Percentiles rank a stretch among this genome's conserved stretches.
Evolutionary conservation across 257 asterid genomes (phyloP).

Genomic region (Solanum piurae): DNA sequence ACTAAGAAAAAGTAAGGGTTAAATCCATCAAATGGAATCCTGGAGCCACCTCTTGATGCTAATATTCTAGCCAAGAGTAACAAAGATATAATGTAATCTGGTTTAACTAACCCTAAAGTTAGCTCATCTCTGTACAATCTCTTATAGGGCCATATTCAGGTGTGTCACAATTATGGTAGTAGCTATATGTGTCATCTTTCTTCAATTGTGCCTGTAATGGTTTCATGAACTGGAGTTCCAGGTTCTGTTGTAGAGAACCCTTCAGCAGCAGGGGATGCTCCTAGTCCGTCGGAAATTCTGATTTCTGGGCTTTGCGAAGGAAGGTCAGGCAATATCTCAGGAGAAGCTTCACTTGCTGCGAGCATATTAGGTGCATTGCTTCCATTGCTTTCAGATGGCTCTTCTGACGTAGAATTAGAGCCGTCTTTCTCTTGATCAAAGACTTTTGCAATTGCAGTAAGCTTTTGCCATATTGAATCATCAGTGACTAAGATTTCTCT

Average conservation of each 20-base stretch:
- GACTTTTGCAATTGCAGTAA: conserved; percentile 18
- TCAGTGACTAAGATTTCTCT: conserved; percentile 9
- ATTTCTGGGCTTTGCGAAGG: conserved; percentile 12
- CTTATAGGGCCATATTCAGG: neutral
- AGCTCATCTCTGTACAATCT: neutral
- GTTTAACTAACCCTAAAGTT: neutral
- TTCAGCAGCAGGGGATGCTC: conserved; percentile 8
- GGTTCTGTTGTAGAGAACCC: conserved; percentile 19
- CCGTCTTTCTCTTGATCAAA: conserved; percentile 17
- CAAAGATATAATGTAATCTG: neutral
- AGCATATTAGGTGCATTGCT: neutral
- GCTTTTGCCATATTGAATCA: conserved; percentile 18
- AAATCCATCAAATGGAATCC: neutral
- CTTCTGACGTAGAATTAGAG: neutral
- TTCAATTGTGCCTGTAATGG: neutral
- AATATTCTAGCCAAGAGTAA: neutral
- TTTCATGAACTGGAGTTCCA: conserved; percentile 17
- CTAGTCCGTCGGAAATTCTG: conserved; percentile 1
- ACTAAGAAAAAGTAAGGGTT: neutral
- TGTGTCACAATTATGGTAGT: neutral
- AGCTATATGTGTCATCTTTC: neutral
- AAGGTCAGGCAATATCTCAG: neutral
- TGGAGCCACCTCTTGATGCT: neutral
- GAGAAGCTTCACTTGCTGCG: neutral
- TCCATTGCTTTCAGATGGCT: neutral